phyloP scores from a whole-genome alignment of 78 protist species.

The Planoprotostelium fungivorum region DNA sequence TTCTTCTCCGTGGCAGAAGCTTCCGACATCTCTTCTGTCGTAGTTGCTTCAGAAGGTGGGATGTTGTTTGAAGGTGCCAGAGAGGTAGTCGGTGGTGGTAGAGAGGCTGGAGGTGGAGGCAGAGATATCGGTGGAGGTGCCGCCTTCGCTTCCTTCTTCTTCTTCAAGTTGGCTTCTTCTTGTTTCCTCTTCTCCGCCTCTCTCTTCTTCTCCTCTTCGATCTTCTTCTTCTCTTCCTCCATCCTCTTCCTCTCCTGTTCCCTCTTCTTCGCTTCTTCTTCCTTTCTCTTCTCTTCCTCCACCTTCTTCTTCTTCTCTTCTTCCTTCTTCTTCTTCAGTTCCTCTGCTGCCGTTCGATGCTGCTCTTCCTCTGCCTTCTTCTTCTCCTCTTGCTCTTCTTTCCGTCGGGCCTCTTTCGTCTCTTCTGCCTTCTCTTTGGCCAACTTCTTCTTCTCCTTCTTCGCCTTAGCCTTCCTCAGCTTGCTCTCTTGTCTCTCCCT shows the following conservation, averaged over 20 bases:
- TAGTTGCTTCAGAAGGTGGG: no score
- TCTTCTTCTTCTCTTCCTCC: slow-evolving; percentile 4
- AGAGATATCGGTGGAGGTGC: no score
- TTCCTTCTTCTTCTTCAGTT: slow-evolving; percentile 25
- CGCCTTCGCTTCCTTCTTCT: slow-evolving; percentile 5
- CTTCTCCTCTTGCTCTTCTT: slow-evolving; percentile 21
- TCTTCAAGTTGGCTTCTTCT: slow-evolving; percentile 2
- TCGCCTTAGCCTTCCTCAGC: slow-evolving; percentile 13
- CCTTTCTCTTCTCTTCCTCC: slow-evolving; percentile 10
- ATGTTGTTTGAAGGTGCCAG: no score
- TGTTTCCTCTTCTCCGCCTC: slow-evolving; percentile 4
- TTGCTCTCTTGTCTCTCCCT: slow-evolving; percentile 19
- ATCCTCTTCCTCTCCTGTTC: slow-evolving; percentile 3
- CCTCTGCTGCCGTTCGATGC: slow-evolving; percentile 12
- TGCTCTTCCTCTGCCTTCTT: slow-evolving; percentile 45
- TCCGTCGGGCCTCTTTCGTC: slow-evolving; percentile 2
- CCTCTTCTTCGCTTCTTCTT: slow-evolving; percentile 10
- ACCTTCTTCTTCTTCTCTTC: slow-evolving; percentile 12
- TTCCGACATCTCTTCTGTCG: background rate
- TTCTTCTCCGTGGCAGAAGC: background rate
- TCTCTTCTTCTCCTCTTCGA: background rate
- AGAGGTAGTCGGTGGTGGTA: no score
- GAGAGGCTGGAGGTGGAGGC: no score
- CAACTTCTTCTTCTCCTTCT: slow-evolving; percentile 28
- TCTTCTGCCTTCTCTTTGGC: slow-evolving; percentile 29